These are phyloP conservation scores for Hamigera avellanea DNA, from an alignment of 495 filamentous ascomycete species.

Conservation along the genomic window DNA sequence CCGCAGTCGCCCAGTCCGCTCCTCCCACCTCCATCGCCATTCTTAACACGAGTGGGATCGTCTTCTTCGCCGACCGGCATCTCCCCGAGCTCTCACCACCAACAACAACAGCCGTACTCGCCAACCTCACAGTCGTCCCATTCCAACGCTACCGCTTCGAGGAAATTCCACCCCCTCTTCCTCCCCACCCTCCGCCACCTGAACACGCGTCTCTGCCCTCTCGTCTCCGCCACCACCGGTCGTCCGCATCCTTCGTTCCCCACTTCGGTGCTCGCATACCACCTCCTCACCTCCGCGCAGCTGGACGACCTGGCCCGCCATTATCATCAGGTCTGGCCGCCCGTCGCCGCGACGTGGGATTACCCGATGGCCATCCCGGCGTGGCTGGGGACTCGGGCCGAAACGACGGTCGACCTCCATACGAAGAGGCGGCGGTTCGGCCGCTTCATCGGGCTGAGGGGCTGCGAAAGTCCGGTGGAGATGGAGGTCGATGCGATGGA, in stretches of 20 bases:
- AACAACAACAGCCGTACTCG: background rate
- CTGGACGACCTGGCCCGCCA: constrained; percentile 62
- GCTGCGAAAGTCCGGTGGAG: constrained; percentile 34
- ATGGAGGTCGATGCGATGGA: constrained; percentile 16
- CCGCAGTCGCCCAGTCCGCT: background rate
- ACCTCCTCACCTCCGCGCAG: constrained; percentile 59
- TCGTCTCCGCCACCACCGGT: constrained; percentile 41
- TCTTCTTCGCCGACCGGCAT: too few species aligned
- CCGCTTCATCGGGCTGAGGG: constrained; percentile 53
- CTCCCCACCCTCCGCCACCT: constrained; percentile 18
- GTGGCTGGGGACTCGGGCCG: constrained; percentile 21
- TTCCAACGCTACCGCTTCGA: constrained; percentile 1
- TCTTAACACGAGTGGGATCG: background rate
- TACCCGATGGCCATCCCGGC: constrained; percentile 50
- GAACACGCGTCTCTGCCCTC: constrained; percentile 20
- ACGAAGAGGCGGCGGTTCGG: constrained; percentile 53
- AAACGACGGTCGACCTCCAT: constrained; percentile 28
- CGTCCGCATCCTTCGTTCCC: constrained; percentile 56
- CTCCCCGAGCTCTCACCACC: too few species aligned
- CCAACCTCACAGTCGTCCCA: background rate
- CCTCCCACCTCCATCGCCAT: background rate
- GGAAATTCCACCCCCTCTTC: constrained; percentile 10
- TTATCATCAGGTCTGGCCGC: constrained; percentile 62
- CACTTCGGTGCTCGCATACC: constrained; percentile 51
- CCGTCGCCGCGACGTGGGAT: constrained; percentile 29